Conservation (phyloP, 495 filamentous ascomycete genomes). For the Aspergillus coremiiformis region DNA sequence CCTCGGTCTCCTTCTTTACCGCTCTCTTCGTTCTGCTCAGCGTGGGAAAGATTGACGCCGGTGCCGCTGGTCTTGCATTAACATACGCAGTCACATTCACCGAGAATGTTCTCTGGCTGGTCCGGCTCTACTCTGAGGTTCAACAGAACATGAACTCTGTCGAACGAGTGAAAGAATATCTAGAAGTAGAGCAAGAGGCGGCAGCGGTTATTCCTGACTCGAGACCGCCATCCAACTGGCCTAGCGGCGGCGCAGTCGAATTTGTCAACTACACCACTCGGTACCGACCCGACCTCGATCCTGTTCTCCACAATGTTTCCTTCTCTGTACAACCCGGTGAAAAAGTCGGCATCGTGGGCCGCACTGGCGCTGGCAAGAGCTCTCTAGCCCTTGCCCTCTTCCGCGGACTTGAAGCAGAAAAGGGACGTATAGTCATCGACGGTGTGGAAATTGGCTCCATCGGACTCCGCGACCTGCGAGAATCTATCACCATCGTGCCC, state of each 20-base stretch:
- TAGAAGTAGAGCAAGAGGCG: constrained; percentile 95
- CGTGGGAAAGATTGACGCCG: constrained; percentile 81
- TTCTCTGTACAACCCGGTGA: constrained; percentile 83
- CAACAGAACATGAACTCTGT: constrained; percentile 99
- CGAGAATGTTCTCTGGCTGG: constrained; percentile 95
- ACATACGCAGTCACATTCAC: constrained; percentile 99
- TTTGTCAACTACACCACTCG: constrained; percentile 84
- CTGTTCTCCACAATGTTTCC: constrained; percentile 72
- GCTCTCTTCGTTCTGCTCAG: constrained; percentile 84
- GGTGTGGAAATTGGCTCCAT: constrained; percentile 81
- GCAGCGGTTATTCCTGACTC: constrained; percentile 67
- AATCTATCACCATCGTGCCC: constrained; percentile 94
- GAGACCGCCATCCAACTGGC: constrained; percentile 74
- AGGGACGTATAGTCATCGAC: constrained; percentile 85
- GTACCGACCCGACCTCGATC: constrained; percentile 80
- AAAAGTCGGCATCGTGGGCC: constrained; percentile 94
- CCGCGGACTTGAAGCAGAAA: constrained; percentile 88
- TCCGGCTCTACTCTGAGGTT: constrained; percentile 87
- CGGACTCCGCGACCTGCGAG: constrained; percentile 82
- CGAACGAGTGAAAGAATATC: constrained; percentile 95
- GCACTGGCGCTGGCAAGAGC: constrained; percentile 96
- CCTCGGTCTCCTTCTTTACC: constrained; percentile 88
- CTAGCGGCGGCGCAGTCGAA: constrained; percentile 73
- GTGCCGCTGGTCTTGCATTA: constrained; percentile 88
- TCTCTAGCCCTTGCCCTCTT: constrained; percentile 94